Conservation (phyloP, 371 early-diverging fungal species). For the Saksenaea oblongispora region DNA sequence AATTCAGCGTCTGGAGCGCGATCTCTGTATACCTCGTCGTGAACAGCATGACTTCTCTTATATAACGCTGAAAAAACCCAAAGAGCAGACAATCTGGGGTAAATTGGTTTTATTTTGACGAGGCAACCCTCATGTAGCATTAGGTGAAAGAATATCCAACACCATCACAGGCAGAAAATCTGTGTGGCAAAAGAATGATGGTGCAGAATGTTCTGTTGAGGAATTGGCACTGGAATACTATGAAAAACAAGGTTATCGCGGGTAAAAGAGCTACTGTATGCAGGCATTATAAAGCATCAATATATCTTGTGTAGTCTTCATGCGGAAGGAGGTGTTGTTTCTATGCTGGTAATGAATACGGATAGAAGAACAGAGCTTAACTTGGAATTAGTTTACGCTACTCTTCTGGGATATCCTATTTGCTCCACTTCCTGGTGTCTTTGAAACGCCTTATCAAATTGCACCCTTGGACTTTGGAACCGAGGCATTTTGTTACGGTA, state of each 20-base stretch:
- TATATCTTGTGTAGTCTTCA: slow-evolving; percentile 51
- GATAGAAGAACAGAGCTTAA: not conserved
- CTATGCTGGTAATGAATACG: slow-evolving; percentile 40
- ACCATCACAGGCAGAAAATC: slow-evolving; percentile 32
- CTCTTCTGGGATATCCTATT: slow-evolving; percentile 80
- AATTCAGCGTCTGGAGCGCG: slow-evolving; percentile 50
- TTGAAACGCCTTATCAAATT: slow-evolving; percentile 76
- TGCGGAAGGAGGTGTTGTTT: slow-evolving; percentile 65
- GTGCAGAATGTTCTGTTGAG: slow-evolving; percentile 60
- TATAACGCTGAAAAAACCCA: slow-evolving; percentile 39
- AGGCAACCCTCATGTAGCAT: not conserved
- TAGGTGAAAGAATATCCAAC: slow-evolving; percentile 41
- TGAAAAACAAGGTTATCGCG: slow-evolving; percentile 54
- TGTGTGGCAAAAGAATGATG: slow-evolving; percentile 55
- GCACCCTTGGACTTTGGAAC: slow-evolving; percentile 70
- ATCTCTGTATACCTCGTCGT: slow-evolving; percentile 51
- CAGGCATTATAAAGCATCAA: not conserved
- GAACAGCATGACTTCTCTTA: slow-evolving; percentile 64
- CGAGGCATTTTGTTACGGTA: slow-evolving; percentile 68
- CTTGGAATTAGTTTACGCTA: slow-evolving; percentile 45
- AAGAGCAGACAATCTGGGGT: slow-evolving; percentile 46
- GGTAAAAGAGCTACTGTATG: slow-evolving; percentile 20
- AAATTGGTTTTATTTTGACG: not conserved
- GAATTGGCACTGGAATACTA: slow-evolving; percentile 64
- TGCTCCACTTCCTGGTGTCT: slow-evolving; percentile 64